Evolutionary conservation across 371 early-diverging fungal species (phyloP), one percentile per base, ranked within the genome.

Genomic region (Haplosporangium sp.): DNA sequence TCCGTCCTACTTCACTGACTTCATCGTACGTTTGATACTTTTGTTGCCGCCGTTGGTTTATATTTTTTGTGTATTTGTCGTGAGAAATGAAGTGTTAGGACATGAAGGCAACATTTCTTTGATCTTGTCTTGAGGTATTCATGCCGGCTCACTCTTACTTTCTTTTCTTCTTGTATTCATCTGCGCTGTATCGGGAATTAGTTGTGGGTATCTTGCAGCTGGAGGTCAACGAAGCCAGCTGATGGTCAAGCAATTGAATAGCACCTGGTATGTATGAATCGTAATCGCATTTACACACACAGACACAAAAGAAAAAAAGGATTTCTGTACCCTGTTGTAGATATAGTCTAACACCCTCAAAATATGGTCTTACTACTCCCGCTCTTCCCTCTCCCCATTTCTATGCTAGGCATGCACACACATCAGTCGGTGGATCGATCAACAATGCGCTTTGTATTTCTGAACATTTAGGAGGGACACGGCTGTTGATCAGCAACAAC

Each of bases 171-270:
- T 46, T 50, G 48, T 47, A 41, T 46, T 59, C 40, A 58, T 62
- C 41, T 11, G 2, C 4, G 9, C 21, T 21, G 21, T 10, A 29
- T 29, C 29, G 29, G 4, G 4, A 29, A 29, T 29, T 68, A 90
- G 91, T 8, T 83, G 74, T 69, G 95, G 95, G 0, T 95, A 92
- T 67, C 83, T 96, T 41, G 97, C 95, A 0, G 95, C 93, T 4
- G 98, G 97, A 6, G 97, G 98, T 2, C 95, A 94, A 67, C 86
- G 94, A 54, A 91, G 93, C 23, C 96, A 98, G 74, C 80, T 97
- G 55, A 90, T 90, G 52, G 88, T 97, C 14, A 87, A 91, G 53
- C 92, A 94, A 65, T 81, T 95, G 16, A 73, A 85, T 20, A 87
- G 85, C 46, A 90, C 89, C 54, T 91, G 93, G 89, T 89, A 88